Evolutionary conservation across 805 yeast genomes (phyloP), one percentile per base, ranked within the genome.

Genomic region (Candida nitratophila): DNA sequence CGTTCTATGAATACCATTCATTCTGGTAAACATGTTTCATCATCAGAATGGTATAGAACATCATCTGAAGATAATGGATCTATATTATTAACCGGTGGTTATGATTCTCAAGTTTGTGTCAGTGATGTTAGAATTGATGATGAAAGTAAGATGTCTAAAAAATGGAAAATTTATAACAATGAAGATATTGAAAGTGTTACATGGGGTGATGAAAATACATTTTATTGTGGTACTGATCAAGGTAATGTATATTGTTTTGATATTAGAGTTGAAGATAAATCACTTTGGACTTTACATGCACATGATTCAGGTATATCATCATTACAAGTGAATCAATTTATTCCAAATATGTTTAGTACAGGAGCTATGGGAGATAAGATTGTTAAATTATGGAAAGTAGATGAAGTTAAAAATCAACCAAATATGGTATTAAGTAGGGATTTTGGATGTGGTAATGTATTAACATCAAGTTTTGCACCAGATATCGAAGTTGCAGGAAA

Each of bases 221-320:
- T 91, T 61, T 79, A 81, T 57, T 93, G 89, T 35, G 96, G 96
- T 57, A 88, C 96, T 24, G 99, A 93, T 63, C 74, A 77, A 50
- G 99, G 99, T 61, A 81, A 81, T 56, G 78, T 93, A 22, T 87
- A 87, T 68, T 83, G 91, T 49, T 91, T 84, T 56, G 99, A 91
- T 63, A 83, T 87, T 38, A 79, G 96, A 62, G 68, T 67, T 41
- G 74, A 72, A 39, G 68, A 71, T 45, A 75, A 74, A 50, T 90
- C 97, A 17, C 56, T 91, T 29, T 93, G 99, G 99, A 87, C 96
- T 2, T 71, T 93, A 53, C 96, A 93, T 64, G 98, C 98, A 2
- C 99, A 93, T 62, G 98, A 93, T 66, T 77, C 95, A 2, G 97
- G 96, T 48, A 83, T 93, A 48, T 83, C 96, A 4, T 73, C 91